Evolutionary conservation across 139 green algal species (phyloP).

Genomic region (Axilococcus clingmanii): DNA sequence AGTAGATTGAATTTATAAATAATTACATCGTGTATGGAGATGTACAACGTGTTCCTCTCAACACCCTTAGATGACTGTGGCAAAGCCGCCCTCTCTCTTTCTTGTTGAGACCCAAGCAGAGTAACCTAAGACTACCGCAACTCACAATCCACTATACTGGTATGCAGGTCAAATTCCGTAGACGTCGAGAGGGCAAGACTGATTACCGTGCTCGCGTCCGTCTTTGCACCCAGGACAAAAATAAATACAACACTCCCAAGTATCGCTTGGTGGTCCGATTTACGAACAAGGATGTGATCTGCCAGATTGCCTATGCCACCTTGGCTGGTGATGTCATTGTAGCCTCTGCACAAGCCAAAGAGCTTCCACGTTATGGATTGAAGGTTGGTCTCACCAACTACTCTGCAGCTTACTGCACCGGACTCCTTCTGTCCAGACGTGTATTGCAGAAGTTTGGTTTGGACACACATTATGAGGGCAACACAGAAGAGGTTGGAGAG

Average conservation of each 20-base stretch:
- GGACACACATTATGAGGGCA: slow-evolving; percentile 76
- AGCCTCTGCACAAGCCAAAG: slow-evolving; percentile 77
- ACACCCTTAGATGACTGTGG: too few relatives aligned
- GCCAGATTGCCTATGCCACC: slow-evolving; percentile 89
- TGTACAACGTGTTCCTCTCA: too few relatives aligned
- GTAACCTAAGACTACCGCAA: too few relatives aligned
- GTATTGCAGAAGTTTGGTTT: slow-evolving; percentile 89
- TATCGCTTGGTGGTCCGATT: slow-evolving; percentile 82
- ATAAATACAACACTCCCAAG: slow-evolving; percentile 99
- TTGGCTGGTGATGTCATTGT: slow-evolving; percentile 88
- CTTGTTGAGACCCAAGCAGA: too few relatives aligned
- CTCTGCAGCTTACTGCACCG: slow-evolving; percentile 85
- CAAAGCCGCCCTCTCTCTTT: too few relatives aligned
- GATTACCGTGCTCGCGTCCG: slow-evolving; percentile 90
- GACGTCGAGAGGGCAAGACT: slow-evolving; percentile 79
- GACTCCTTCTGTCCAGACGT: slow-evolving; percentile 88
- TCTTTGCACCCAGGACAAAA: slow-evolving; percentile 97
- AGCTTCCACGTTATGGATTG: slow-evolving; percentile 91
- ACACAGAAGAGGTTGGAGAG: slow-evolving; percentile 60
- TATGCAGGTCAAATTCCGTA: slow-evolving; percentile 82
- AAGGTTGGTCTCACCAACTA: slow-evolving; percentile 96
- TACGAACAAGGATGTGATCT: slow-evolving; percentile 79
- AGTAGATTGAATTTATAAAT: too few relatives aligned
- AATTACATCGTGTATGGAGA: too few relatives aligned
- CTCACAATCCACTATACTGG: neutral